Evolutionary conservation across 1,284 basidiomycete species (phyloP), one percentile per base, ranked within the genome.

Genomic region (Cryptococcus jaspeensis): DNA sequence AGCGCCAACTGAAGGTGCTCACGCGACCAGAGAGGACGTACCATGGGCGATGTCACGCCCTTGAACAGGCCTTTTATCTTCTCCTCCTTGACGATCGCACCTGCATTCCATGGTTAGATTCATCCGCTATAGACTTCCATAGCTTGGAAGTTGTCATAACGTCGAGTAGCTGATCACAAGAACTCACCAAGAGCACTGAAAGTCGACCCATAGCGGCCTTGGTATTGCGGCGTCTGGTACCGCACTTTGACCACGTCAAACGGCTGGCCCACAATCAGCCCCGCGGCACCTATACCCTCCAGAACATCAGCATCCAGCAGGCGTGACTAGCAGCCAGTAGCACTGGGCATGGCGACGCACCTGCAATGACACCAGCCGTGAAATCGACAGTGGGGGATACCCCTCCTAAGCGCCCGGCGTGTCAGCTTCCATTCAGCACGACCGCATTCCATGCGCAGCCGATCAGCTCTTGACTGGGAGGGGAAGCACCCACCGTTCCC

Each of bases 171-270:
- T n/a, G n/a, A n/a, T n/a, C n/a, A n/a, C n/a, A n/a, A n/a, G 44
- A 25, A 69, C 73, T 59, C 53, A 74, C 74, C 58, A n/a, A 78
- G 59, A 37, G 76, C 75, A 11, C 69, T 63, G 25, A 65, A 64
- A 11, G 72, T 74, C 11, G 70, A 72, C 5, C 49, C 57, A 61
- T 78, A 78, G 18, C 65, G 51, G 12, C 74, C 71, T 6, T 59
- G 61, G 62, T 61, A 78, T 48, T 72, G 63, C 1, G 74, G 71
- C 0, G 75, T 74, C 56, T 78, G 76, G 52, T 74, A 77, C 16
- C 76, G 62, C 28, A 76, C 75, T 53, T 78, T 78, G 55, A 78
- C 73, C 39, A 73, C 74, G 53, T 78, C 76, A 50, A 78, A 72
- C 1, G 76, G 76, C 58, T 78, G 76, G n/a, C 76, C 76, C 4